Conservation (phyloP, 495 filamentous ascomycete species). For the Oleoguttula mirabilis region DNA sequence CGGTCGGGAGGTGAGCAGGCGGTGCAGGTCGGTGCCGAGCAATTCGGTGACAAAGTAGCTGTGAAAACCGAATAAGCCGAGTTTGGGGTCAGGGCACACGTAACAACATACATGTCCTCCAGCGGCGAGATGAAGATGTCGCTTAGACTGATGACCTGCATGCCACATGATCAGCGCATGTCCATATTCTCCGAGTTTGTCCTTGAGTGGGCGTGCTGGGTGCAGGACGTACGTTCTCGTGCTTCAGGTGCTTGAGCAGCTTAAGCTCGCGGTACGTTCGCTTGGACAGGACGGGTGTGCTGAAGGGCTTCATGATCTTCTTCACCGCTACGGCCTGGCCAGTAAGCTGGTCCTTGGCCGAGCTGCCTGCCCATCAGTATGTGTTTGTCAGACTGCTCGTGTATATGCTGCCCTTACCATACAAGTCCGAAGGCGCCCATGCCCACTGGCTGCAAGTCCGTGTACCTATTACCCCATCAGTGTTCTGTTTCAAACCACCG, state of each 20-base stretch:
- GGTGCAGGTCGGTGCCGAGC: slow-evolving; percentile 90
- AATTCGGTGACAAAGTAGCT: slow-evolving; percentile 98
- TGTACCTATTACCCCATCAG: slow-evolving; percentile 51
- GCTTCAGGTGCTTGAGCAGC: slow-evolving; percentile 86
- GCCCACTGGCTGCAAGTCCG: slow-evolving; percentile 93
- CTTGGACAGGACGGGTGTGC: slow-evolving; percentile 93
- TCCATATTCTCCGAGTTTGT: too few species aligned
- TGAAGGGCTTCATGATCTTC: slow-evolving; percentile 99
- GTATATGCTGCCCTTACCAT: slow-evolving; percentile 58
- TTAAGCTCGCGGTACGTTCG: slow-evolving; percentile 95
- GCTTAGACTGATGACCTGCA: slow-evolving; percentile 88
- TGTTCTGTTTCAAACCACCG: slow-evolving; percentile 1
- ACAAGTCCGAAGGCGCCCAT: slow-evolving; percentile 99
- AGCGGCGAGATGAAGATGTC: slow-evolving; percentile 99
- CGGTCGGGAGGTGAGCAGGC: slow-evolving; percentile 85
- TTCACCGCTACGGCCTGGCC: slow-evolving; percentile 92
- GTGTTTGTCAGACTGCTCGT: not conserved
- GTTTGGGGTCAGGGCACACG: not conserved
- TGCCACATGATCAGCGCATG: not conserved
- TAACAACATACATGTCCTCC: slow-evolving; percentile 78
- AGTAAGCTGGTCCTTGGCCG: slow-evolving; percentile 93
- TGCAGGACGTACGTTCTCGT: slow-evolving; percentile 69
- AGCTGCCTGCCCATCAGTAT: slow-evolving; percentile 42
- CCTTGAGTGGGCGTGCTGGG: not conserved
- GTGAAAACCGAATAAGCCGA: slow-evolving; percentile 21